Base-by-base conservation (phyloP, 2,329 filamentous ascomycete species). In the Penicillium occitanis region DNA sequence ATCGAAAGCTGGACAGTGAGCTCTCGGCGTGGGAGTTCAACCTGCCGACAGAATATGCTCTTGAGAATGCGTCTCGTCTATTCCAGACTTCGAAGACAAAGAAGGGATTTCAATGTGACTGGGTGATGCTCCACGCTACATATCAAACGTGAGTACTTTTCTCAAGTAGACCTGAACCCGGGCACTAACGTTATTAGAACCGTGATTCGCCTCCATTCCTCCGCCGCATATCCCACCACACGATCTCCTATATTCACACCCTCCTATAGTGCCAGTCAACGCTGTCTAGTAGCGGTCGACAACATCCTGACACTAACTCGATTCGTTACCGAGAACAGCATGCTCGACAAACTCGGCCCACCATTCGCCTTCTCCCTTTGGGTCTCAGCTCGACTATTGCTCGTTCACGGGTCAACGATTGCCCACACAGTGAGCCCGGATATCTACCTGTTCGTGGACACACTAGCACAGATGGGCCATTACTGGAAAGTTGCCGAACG, bases 281-380 rank as follows among this genome's bases (percentile, higher is more conserved):
- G 91, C 50, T 97, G 93, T 73, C 87, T 93, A 67, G 86, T 86
- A 3, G 93, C 93, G 1, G 93, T 96, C 10, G 90, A 93, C 74
- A 91, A 91, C 72, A 92, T 97, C 66, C 88, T 90, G 44, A 88
- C 90, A 0, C 84, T 97, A 1, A 90, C 89, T 68, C 89, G 91
- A 68, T 93, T 92, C 72, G 92, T 96, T 13, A 86, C 91, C 33
- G 87, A 87, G 67, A 90, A 92, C 71, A 85, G 85, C 61, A 86
- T 96, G 75, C 83, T 97, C 22, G 84, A 88, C 60, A 93, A 93
- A 75, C 86, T 97, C 17, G 93, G 93, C 0, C 93, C 93, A 0
- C 93, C 92, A 0, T 97, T 97, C 75, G 93, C 93, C 3, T 97
- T 97, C 74, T 93, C 91, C 0, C 83, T 97, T 1, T 97, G 93